These are phyloP conservation scores for Vaccinium darrowii DNA, from an alignment of 148 eudicot species.

Conservation along the genomic window DNA sequence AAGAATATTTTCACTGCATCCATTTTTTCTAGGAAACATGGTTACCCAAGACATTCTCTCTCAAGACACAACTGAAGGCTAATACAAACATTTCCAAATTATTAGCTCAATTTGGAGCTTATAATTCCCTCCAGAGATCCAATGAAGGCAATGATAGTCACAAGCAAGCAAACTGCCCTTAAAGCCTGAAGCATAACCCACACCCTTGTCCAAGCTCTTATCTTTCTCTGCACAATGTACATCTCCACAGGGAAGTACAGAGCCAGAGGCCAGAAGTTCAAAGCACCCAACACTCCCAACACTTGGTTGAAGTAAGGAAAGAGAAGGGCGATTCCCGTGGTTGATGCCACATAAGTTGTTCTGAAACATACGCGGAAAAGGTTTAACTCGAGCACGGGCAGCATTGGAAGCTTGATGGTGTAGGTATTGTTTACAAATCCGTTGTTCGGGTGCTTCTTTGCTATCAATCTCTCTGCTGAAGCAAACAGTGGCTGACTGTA, in stretches of 20 bases:
- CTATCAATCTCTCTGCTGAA: conserved; percentile 11
- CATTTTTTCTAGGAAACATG: too few relatives aligned
- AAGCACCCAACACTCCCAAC: conserved; percentile 34
- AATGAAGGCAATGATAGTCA: conserved; percentile 15
- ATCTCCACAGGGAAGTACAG: conserved; percentile 25
- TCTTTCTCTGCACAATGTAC: conserved; percentile 17
- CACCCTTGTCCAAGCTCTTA: conserved; percentile 20
- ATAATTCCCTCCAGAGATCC: conserved; percentile 19
- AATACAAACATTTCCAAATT: too few relatives aligned
- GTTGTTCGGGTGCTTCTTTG: conserved; percentile 13
- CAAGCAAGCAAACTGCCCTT: conserved; percentile 15
- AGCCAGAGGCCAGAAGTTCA: conserved; percentile 28
- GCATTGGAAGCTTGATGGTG: conserved; percentile 12
- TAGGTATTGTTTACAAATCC: conserved; percentile 18
- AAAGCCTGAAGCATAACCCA: conserved; percentile 19
- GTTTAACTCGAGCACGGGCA: conserved; percentile 26
- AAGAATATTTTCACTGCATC: too few relatives aligned
- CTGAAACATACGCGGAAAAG: conserved; percentile 32
- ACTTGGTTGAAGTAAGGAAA: conserved; percentile 42
- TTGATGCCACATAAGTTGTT: conserved; percentile 28
- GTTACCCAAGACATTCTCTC: too few relatives aligned
- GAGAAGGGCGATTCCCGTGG: conserved; percentile 23
- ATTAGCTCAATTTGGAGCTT: background rate
- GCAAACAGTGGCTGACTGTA: conserved; percentile 24
- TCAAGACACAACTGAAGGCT: too few relatives aligned